Percentiles rank a stretch among this genome's conserved stretches.
phyloP scores from a whole-genome alignment of 805 yeast genomes.

The Ogataea trehalophila region DNA sequence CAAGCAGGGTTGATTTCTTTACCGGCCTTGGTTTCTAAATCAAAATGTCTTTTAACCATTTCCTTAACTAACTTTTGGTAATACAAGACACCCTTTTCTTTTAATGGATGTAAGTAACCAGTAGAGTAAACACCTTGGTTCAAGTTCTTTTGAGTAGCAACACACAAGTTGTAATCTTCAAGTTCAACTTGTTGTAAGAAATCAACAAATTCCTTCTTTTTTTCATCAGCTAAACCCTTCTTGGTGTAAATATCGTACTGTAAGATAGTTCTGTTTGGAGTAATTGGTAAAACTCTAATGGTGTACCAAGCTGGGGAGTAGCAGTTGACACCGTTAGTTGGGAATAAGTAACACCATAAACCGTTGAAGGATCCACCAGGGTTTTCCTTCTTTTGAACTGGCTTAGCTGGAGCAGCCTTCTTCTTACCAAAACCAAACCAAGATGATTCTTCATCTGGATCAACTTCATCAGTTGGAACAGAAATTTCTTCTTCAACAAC shows the following conservation, averaged over 20 bases:
- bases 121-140: slow-evolving; percentile 56
- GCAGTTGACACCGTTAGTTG: slow-evolving; percentile 58
- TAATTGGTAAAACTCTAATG: slow-evolving; percentile 52
- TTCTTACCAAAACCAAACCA: slow-evolving; percentile 52
- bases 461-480: slow-evolving; percentile 26
- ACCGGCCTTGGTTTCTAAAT: slow-evolving; percentile 41
- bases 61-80: slow-evolving; percentile 52
- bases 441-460: slow-evolving; percentile 33
- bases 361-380: slow-evolving; percentile 61
- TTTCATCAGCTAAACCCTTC: slow-evolving; percentile 48
- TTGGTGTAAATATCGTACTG: slow-evolving; percentile 60
- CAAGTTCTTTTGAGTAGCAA: slow-evolving; percentile 54
- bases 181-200: slow-evolving; percentile 57
- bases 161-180: slow-evolving; percentile 60
- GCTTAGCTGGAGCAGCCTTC: slow-evolving; percentile 21
- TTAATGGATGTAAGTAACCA: slow-evolving; percentile 54
- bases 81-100: slow-evolving; percentile 54
- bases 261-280: slow-evolving; percentile 49
- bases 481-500: slow-evolving; percentile 37
- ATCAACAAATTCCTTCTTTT: slow-evolving; percentile 58
- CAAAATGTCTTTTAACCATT: slow-evolving; percentile 53
- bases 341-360: slow-evolving; percentile 57
- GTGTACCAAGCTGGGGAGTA: slow-evolving; percentile 66
- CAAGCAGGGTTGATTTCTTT: slow-evolving; percentile 47
- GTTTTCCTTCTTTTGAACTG: slow-evolving; percentile 34